Conservation (phyloP, 2,329 filamentous ascomycete genomes). For the Cladophialophora chaetospira region DNA sequence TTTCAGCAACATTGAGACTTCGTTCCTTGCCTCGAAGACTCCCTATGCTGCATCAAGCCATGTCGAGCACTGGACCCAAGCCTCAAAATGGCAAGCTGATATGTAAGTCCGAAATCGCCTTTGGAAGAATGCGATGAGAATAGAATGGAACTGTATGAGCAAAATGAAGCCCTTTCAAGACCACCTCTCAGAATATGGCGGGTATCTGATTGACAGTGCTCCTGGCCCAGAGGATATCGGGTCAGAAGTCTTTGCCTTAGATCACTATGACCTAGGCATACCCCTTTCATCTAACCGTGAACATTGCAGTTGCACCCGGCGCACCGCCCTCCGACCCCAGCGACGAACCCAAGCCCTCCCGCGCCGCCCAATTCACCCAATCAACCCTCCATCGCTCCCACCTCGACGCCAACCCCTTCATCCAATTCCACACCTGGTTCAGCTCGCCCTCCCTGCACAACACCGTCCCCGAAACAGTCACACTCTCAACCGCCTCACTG, state of each 20-base stretch:
- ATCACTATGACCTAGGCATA: too few relatives aligned
- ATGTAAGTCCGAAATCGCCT: constrained; percentile 33
- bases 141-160: not conserved
- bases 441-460: constrained; percentile 66
- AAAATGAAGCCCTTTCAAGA: too few relatives aligned
- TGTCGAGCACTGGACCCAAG: constrained; percentile 3
- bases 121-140: not conserved
- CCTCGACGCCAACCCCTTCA: constrained; percentile 67
- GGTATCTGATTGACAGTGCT: too few relatives aligned
- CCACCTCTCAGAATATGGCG: too few relatives aligned
- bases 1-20: not conserved
- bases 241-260: too few relatives aligned
- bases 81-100: constrained; percentile 37
- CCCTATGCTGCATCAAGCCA: constrained; percentile 27
- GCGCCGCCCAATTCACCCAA: constrained; percentile 73
- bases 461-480: constrained; percentile 83
- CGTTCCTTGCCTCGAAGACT: not conserved
- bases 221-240: too few relatives aligned
- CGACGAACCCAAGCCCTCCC: constrained; percentile 3
- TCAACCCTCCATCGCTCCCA: constrained; percentile 63
- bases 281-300: not conserved
- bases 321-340: not conserved
- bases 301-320: constrained; percentile 5
- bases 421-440: constrained; percentile 92
- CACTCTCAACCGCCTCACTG: constrained; percentile 78